Evolutionary conservation across 208 protist species (phyloP).

Genomic region (Lotmaria passim): DNA sequence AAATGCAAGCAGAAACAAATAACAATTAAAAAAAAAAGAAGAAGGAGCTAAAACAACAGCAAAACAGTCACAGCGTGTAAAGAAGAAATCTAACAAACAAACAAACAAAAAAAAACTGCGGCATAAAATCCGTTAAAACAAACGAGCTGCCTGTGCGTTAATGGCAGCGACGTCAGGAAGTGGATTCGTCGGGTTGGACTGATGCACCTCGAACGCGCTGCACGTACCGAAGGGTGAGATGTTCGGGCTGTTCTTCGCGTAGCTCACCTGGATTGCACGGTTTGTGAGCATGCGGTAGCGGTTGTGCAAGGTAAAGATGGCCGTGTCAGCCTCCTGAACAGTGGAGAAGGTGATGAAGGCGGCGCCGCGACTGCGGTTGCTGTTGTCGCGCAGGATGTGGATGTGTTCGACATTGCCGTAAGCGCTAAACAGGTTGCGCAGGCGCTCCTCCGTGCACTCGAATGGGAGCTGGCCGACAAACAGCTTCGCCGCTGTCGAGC

Average conservation of each 20-base stretch:
- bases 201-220: conserved; percentile 79
- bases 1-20: conserved; percentile 16
- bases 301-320: conserved; percentile 90
- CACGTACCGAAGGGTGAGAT: conserved; percentile 85
- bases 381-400: conserved; percentile 86
- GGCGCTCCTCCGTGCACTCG: conserved; percentile 82
- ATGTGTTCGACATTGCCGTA: conserved; percentile 89
- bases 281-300: conserved; percentile 90
- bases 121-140: conserved; percentile 57
- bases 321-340: conserved; percentile 85
- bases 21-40: neutral
- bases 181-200: conserved; percentile 87
- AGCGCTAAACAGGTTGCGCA: conserved; percentile 82
- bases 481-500: conserved; percentile 63
- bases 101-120: neutral
- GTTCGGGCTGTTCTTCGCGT: conserved; percentile 89
- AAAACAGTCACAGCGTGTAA: too few species aligned
- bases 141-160: conserved; percentile 23
- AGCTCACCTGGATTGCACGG: conserved; percentile 88
- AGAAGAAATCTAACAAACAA: too few species aligned
- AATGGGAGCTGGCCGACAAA: conserved; percentile 90
- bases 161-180: conserved; percentile 75
- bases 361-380: conserved; percentile 80
- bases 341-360: conserved; percentile 86
- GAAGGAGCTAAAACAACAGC: neutral